phyloP scores from a whole-genome alignment of 2,329 filamentous ascomycete species.

The Neofusicoccum ribis region DNA sequence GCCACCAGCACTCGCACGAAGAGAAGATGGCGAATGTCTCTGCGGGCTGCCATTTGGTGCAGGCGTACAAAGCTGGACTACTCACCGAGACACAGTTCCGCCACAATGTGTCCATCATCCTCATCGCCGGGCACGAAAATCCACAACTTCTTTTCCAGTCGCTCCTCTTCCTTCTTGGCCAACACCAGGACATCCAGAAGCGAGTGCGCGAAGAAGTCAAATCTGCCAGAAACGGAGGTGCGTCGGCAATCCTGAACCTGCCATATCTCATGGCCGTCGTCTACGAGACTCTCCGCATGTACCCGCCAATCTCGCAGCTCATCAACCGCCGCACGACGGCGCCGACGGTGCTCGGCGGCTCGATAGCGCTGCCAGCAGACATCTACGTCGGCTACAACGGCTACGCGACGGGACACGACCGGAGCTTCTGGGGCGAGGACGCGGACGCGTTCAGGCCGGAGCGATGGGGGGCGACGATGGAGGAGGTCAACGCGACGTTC shows the following conservation, averaged over 20 bases:
- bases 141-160: constrained; percentile 22
- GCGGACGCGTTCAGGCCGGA: constrained; percentile 40
- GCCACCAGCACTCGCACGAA: constrained; percentile 21
- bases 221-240: not conserved
- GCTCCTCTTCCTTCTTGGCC: constrained; percentile 21
- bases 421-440: constrained; percentile 30
- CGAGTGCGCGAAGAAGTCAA: constrained; percentile 2
- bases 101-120: constrained; percentile 22
- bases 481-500: constrained; percentile 39
- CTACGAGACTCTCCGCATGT: constrained; percentile 50
- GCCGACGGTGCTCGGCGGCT: constrained; percentile 28
- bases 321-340: constrained; percentile 46
- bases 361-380: constrained; percentile 26
- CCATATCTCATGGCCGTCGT: constrained; percentile 48
- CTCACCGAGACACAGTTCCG: constrained; percentile 15
- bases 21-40: constrained; percentile 15
- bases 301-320: constrained; percentile 52
- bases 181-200: constrained; percentile 10
- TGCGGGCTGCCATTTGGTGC: constrained; percentile 22
- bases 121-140: constrained; percentile 24
- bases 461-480: constrained; percentile 40
- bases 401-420: constrained; percentile 30
- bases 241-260: constrained; percentile 24
- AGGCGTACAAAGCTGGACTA: constrained; percentile 20
- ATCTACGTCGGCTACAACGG: constrained; percentile 33